These are phyloP conservation scores for Begonia loranthoides DNA, from an alignment of 306 rosid species.

Conservation along the genomic window DNA sequence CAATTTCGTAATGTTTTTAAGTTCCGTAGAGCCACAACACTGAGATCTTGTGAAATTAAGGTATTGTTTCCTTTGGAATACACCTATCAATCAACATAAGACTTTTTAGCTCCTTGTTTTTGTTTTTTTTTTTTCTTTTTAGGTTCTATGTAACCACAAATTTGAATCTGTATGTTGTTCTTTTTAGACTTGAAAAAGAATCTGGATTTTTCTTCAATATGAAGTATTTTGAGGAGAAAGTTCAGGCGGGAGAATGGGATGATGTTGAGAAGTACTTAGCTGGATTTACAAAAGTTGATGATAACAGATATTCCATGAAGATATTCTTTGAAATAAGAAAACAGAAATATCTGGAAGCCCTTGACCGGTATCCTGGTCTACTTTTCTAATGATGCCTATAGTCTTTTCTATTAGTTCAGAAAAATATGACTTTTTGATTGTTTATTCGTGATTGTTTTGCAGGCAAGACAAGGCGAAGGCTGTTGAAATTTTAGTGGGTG, in stretches of 20 bases:
- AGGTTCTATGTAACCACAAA: too few relatives aligned
- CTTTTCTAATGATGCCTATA: neutral
- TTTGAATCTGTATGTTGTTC: neutral
- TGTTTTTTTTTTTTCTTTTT: too few relatives aligned
- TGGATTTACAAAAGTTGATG: slow-evolving; percentile 80
- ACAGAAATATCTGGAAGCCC: slow-evolving; percentile 92
- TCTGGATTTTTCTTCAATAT: slow-evolving; percentile 83
- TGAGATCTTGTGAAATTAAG: too few relatives aligned
- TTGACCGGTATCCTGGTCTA: slow-evolving; percentile 46
- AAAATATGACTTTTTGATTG: neutral
- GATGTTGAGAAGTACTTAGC: slow-evolving; percentile 78
- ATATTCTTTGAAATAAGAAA: slow-evolving; percentile 80
- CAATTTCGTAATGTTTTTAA: too few relatives aligned
- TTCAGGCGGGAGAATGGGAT: slow-evolving; percentile 86
- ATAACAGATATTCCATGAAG: slow-evolving; percentile 86
- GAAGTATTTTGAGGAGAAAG: slow-evolving; percentile 84
- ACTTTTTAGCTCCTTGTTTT: too few relatives aligned
- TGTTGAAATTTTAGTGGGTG: slow-evolving; percentile 65
- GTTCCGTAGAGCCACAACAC: too few relatives aligned
- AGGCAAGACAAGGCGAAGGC: slow-evolving; percentile 70
- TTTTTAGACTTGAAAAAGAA: slow-evolving; percentile 72
- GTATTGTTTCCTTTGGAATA: too few relatives aligned
- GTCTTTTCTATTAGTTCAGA: neutral
- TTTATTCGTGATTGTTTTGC: slow-evolving; percentile 6
- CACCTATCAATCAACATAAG: too few relatives aligned